A percentile compares a stretch with the other conserved stretches of the same genome.
Conservation (phyloP, 1,284 basidiomycete genomes). For the Ceratobasidium sp. region DNA sequence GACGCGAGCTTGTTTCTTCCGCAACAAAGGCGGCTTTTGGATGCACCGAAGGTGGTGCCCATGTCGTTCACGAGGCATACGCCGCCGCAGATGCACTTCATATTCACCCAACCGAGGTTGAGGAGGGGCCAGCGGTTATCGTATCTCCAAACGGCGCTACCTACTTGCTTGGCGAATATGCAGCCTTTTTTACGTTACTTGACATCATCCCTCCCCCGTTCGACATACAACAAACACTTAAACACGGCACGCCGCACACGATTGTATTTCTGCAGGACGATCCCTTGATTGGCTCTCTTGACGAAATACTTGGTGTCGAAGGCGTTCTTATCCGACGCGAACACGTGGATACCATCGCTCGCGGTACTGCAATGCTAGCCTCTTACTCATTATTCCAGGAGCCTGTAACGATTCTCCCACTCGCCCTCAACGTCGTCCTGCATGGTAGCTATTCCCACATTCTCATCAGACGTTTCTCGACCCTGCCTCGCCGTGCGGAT, state of each 20-base stretch:
- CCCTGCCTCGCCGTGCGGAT: background rate
- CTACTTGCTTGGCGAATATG: conserved; percentile 28
- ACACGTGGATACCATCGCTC: background rate
- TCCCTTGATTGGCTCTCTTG: background rate
- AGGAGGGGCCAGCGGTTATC: conserved; percentile 1
- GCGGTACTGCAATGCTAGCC: conserved; percentile 6
- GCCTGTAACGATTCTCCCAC: conserved; percentile 11
- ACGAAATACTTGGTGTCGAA: background rate
- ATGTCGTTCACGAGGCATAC: background rate
- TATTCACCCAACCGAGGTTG: background rate
- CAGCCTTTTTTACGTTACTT: background rate
- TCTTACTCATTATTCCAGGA: background rate
- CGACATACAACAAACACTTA: background rate
- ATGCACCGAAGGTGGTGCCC: background rate
- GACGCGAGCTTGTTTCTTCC: background rate
- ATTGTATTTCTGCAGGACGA: conserved; percentile 2
- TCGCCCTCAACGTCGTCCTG: conserved; percentile 7
- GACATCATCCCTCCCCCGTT: background rate
- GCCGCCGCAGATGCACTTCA: background rate
- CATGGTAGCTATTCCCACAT: background rate
- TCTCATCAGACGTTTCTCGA: background rate
- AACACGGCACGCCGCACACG: background rate
- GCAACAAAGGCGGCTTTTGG: background rate
- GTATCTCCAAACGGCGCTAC: conserved; percentile 6
- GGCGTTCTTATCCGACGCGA: background rate